Base-by-base conservation (phyloP, 1,139 yeast species). In the Scheffersomyces segobiensis region DNA sequence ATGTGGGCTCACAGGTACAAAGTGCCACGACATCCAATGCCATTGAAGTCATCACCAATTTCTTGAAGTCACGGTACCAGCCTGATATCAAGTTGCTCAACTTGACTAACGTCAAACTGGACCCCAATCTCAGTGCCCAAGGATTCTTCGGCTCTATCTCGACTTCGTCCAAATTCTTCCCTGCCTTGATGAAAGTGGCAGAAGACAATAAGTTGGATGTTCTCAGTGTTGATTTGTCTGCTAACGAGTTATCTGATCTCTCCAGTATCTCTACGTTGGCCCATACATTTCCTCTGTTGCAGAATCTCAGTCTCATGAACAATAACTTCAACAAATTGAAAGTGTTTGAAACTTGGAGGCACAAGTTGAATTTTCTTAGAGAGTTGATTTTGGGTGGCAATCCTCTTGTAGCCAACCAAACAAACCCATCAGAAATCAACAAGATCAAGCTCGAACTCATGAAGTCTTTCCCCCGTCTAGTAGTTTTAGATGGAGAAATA, bases 151-250 rank as follows among this genome's bases (percentile, higher is more conserved):
- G 85, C 22, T 77, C 84, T 19, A 77, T 87, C 7, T 82, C 87
- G 54, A 81, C 86, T 3, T 72, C 85, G 1, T 83, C 96, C 18
- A 93, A 93, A 71, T 88, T 93, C 82, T 93, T 95, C 72, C 91
- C 93, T 3, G 99, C 99, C 0, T 77, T 95, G 63, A 87, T 95
- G 92, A 92, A 90, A 70, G 76, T 96, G 20, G 97, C 97, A 0
- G 79, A 79, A 55, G 84, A 82, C 53, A 68, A 79, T 52, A 82
- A 82, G 52, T 63, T 82, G 18, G 79, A 79, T 2, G 90, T 93
- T 6, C 89, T 87, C 49, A 88, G 95, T 60, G 86, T 95, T 19
- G 92, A 90, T 69, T 78, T 95, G 55, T 88, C 96, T 17, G 80
- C 80, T 59, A 95, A 95, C 70, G 83, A 82, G 59, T 73, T 93